A percentile compares a stretch with the other conserved stretches of the same genome.
These are phyloP conservation scores for Silene vulgaris DNA, from an alignment of 179 eudicot species.

Conservation along the genomic window DNA sequence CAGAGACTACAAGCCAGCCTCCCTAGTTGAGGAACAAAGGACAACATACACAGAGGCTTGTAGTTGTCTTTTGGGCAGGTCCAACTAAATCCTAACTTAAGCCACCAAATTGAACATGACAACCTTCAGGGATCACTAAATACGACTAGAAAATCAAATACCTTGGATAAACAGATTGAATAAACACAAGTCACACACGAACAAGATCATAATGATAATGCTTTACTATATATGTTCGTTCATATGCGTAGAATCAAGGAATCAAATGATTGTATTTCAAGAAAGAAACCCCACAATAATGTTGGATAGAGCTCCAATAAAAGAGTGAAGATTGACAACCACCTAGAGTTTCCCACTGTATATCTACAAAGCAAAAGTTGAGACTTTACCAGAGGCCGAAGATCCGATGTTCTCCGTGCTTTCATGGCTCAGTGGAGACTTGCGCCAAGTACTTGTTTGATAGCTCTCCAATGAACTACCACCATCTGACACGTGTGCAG, in stretches of 20 bases:
- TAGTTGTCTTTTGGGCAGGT: not conserved
- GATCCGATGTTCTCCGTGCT: constrained; percentile 30
- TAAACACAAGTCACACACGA: not conserved
- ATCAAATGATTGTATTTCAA: not conserved
- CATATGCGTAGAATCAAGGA: not conserved
- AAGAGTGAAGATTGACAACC: not conserved
- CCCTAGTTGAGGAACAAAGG: not conserved
- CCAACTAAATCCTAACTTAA: not conserved
- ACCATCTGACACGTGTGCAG: constrained; percentile 59
- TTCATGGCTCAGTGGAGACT: constrained; percentile 56
- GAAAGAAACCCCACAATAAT: not conserved
- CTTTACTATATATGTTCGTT: constrained; percentile 1
- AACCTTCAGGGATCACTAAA: not conserved
- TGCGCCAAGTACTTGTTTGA: constrained; percentile 46
- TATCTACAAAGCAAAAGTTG: not conserved
- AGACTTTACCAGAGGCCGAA: constrained; percentile 53
- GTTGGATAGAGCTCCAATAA: not conserved
- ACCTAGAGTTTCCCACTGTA: not conserved
- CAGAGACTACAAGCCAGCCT: not conserved
- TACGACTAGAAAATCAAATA: constrained; percentile 7
- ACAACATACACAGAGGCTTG: not conserved
- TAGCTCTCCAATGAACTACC: constrained; percentile 72
- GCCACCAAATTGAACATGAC: not conserved
- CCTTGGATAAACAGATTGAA: not conserved
- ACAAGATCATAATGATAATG: not conserved